Base-by-base conservation (phyloP, 2,329 filamentous ascomycete genomes). In the Gliomastix tumulicola region DNA sequence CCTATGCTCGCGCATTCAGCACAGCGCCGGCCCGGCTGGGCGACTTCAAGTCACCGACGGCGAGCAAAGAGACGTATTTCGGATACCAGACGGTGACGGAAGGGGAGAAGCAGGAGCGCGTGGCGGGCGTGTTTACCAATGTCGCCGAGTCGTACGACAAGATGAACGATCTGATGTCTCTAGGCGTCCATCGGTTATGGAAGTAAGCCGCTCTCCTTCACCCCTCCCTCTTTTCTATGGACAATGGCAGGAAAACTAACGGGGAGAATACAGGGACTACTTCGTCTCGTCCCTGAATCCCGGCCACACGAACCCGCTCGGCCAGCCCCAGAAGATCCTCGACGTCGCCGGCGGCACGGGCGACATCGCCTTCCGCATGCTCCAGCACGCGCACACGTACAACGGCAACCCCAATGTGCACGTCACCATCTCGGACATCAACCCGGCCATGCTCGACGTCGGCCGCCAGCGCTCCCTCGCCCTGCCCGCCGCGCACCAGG, bases 161-260 rank as follows among this genome's bases (percentile, higher is more conserved):
- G 44, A 98, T 98, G 92, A 98, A 98, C 66, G 92, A 98, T 60
- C 75, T 97, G 48, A 98, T 98, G 92, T 97, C 92, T 7, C 77
- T 98, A 33, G 92, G 92, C 38, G 89, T 95, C 65, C 92, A 98
- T 62, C 84, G 92, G 30, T 69, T 98, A 25, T 98, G 92, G 92
- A 98, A 83, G 76, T 76, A 49, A 34, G 71, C 60, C 18, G 30
- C 15, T 27, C n/a, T 32, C 10, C 21, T 34, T 39, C 27, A 32
- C 22, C 25, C 25, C 34, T 31, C 21, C 20, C 31, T 31, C 21
- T 17, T 9, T 18, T 13, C 18, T n/a, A 10, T 34, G 34, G 16
- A 35, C 25, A 12, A 7, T n/a, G 11, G 13, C n/a, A n/a, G n/a
- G n/a, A 25, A 25, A 9, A 30, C 13, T 31, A 19, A 36, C 34